Evolutionary conservation across 108 stramenopile species (phyloP), one percentile per base, ranked within the genome.

Genomic region (Phaeodactylum tricornutum): DNA sequence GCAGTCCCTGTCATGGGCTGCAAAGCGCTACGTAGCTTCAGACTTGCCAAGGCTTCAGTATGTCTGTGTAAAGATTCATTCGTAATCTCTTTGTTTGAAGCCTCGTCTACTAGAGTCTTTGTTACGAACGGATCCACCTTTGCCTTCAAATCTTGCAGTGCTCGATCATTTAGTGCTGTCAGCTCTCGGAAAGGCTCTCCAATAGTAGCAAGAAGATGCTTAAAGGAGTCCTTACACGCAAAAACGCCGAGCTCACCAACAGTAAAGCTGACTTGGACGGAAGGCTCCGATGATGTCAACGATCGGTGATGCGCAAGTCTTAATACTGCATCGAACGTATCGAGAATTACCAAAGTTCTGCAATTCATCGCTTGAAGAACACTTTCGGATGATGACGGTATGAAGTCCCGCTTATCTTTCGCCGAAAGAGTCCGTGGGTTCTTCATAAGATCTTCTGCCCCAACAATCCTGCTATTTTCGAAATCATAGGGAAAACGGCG

Each of bases 191-290:
- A 42, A 42, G 81, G 69, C 24, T 89, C 87, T 19, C 66, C 74
- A 19, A 80, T 68, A 17, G 75, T 71, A 29, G 53, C 41, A 11
- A 59, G 59, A n/a, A 89, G 68, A 38, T 78, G 79, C n/a, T 41
- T 50, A 47, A 89, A 89, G 11, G 87, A 80, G 64, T 89, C 87
- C 24, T 79, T 76, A 55, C 87, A 89, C 6, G 67, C 66, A 41
- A 66, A 61, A 12, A 84, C 14, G 12, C 52, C 57, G 0, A 84
- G 14, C 15, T 58, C 49, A 5, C 87, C 87, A 25, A 89, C 7
- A 4, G 70, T 67, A 31, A 82, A 43, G 22, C 36, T 66, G 4
- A 64, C 27, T 0, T 69, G 58, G 2, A 57, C 38, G 6, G 45
- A 31, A 12, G 87, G 67, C n/a, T 74, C 79, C n/a, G 33, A 24